These are phyloP conservation scores for Angophora floribunda DNA, from an alignment of 345 rosid species.

Conservation along the genomic window DNA sequence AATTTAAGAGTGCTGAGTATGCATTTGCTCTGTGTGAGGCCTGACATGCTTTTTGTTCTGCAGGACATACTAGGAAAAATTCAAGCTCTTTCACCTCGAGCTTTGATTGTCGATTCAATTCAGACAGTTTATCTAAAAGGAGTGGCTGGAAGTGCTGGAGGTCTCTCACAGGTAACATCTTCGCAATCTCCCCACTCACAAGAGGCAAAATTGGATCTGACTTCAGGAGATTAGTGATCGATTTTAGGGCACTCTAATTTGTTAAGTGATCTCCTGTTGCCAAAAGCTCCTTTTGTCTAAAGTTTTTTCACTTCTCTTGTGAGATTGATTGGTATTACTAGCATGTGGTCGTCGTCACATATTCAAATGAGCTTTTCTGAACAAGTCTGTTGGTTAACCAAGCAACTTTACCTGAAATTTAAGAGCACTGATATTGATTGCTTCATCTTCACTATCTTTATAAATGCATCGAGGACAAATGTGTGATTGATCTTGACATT, in stretches of 20 bases:
- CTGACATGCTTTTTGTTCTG: not conserved
- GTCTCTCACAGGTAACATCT: conserved; percentile 59
- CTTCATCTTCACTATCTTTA: not conserved
- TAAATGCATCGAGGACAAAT: not conserved
- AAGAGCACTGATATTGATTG: not conserved
- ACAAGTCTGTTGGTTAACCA: not conserved
- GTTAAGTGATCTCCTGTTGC: not conserved
- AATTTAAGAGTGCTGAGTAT: not conserved
- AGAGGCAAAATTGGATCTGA: not conserved
- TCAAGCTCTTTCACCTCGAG: conserved; percentile 59
- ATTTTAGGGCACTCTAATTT: not conserved
- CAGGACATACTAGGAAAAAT: conserved; percentile 73
- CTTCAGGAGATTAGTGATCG: not conserved
- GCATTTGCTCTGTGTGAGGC: not conserved
- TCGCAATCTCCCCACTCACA: not conserved
- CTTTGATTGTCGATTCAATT: conserved; percentile 78
- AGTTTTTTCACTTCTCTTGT: not conserved
- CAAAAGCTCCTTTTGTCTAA: not conserved
- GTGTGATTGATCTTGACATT: not conserved
- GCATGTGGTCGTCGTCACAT: not conserved
- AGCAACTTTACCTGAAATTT: not conserved
- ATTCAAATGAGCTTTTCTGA: not conserved
- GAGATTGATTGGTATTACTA: not conserved
- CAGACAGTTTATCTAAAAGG: conserved; percentile 81
- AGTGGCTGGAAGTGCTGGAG: conserved; percentile 87